Conservation (phyloP, 495 filamentous ascomycete genomes). For the Xylaria sp. region DNA sequence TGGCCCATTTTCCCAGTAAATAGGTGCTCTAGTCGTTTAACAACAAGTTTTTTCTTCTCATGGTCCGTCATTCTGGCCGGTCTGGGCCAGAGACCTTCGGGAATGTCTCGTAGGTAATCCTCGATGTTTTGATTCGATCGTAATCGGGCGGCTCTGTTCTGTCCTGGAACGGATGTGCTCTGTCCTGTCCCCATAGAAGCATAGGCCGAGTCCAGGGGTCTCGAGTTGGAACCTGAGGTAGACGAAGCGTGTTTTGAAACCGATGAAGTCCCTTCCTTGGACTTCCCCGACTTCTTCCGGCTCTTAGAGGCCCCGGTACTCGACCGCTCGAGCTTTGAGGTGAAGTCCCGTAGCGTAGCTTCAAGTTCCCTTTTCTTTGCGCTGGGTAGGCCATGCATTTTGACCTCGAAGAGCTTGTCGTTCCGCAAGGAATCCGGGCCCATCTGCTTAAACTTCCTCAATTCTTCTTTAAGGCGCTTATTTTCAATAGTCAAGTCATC, state of each 20-base stretch:
- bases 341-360: conserved; percentile 70
- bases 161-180: conserved; percentile 42
- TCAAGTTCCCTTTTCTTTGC: conserved; percentile 77
- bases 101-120: conserved; percentile 67
- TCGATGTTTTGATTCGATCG: conserved; percentile 60
- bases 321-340: conserved; percentile 58
- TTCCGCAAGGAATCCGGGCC: conserved; percentile 63
- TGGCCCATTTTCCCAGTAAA: conserved; percentile 72
- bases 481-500: conserved; percentile 77
- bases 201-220: conserved; percentile 74
- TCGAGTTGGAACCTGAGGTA: conserved; percentile 59
- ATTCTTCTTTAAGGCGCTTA: conserved; percentile 70
- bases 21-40: conserved; percentile 73
- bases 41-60: conserved; percentile 74
- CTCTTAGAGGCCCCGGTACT: conserved; percentile 44
- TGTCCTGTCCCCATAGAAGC: conserved; percentile 70
- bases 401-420: conserved; percentile 80
- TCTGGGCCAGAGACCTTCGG: conserved; percentile 62
- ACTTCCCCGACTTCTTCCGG: conserved; percentile 43
- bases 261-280: conserved; percentile 43
- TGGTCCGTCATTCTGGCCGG: conserved; percentile 65
- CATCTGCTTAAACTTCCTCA: conserved; percentile 70
- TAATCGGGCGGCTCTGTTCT: conserved; percentile 37
- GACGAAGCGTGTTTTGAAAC: conserved; percentile 55
- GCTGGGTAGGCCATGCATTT: conserved; percentile 69